Evolutionary conservation across 2,329 filamentous ascomycete species (phyloP).

Genomic region (Sarocladium brachiariae): DNA sequence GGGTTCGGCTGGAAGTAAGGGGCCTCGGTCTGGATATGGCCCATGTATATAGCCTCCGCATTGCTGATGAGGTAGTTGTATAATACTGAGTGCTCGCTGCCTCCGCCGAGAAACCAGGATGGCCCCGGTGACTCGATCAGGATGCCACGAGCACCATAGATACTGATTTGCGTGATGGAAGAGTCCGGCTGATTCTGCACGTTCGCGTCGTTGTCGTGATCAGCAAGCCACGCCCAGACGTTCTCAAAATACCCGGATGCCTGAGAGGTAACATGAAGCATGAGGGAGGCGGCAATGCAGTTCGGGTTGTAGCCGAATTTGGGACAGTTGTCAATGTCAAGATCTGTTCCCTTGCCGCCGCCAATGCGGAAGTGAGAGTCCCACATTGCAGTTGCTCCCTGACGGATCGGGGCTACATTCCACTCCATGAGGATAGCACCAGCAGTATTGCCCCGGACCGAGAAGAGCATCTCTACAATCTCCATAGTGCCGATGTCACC

Average conservation of each 20-base stretch:
- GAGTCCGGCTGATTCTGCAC: too few species aligned
- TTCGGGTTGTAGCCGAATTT: conserved; percentile 28
- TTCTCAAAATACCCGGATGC: conserved; percentile 42
- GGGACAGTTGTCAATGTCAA: conserved; percentile 17
- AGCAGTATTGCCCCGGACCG: conserved; percentile 37
- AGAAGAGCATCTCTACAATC: conserved; percentile 46
- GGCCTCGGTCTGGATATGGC: too few species aligned
- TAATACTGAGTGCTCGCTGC: too few species aligned
- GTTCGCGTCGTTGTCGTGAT: conserved; percentile 55
- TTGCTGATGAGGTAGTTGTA: too few species aligned
- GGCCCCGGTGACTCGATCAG: too few species aligned
- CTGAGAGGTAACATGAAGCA: conserved; percentile 37
- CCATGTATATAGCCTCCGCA: too few species aligned
- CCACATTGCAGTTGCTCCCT: conserved; percentile 44
- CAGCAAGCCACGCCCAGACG: conserved; percentile 43
- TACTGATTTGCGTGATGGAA: too few species aligned
- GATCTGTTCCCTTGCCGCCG: conserved; percentile 17
- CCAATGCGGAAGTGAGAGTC: conserved; percentile 43
- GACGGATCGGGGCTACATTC: conserved; percentile 26
- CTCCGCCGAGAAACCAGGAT: too few species aligned
- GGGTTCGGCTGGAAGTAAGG: too few species aligned
- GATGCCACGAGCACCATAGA: too few species aligned
- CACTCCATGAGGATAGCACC: conserved; percentile 37
- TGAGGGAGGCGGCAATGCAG: conserved; percentile 53
- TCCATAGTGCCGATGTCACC: conserved; percentile 43